phyloP scores from a whole-genome alignment of 257 asterid species.

The Parsonsia alboflavescens region DNA sequence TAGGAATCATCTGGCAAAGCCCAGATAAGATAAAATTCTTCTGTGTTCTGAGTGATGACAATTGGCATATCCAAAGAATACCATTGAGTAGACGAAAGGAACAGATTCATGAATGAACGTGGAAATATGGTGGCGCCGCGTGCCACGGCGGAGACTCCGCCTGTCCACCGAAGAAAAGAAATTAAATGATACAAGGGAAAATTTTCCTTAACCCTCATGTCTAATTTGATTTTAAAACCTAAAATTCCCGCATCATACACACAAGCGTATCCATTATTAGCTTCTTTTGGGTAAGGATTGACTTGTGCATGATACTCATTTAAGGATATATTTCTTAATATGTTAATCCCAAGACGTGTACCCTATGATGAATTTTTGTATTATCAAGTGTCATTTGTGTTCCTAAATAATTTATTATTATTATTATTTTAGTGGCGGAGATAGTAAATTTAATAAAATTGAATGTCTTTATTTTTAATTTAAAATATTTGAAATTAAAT shows the following conservation, averaged over 20 bases:
- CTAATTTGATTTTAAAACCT: background rate
- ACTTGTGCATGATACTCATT: too few species aligned
- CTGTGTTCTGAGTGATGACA: background rate
- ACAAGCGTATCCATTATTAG: background rate
- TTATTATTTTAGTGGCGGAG: too few species aligned
- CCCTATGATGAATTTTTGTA: too few species aligned
- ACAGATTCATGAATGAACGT: background rate
- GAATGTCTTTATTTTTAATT: too few species aligned
- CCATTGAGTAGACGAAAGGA: background rate
- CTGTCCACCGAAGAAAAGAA: too few species aligned
- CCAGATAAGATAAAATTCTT: background rate
- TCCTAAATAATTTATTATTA: too few species aligned
- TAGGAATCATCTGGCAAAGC: background rate
- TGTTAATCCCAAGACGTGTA: too few species aligned
- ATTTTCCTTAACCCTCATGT: background rate
- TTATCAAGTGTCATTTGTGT: too few species aligned
- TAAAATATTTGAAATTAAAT: too few species aligned
- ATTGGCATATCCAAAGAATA: conserved; percentile 10
- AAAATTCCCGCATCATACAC: background rate
- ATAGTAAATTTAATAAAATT: too few species aligned
- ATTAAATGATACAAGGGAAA: too few species aligned
- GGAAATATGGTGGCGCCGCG: background rate
- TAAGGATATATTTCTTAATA: too few species aligned
- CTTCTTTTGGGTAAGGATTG: conserved; percentile 12
- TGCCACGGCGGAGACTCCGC: conserved; percentile 7